Evolutionary conservation across 441 rosid genomes (phyloP).

Genomic region (Mallotus repandus): DNA sequence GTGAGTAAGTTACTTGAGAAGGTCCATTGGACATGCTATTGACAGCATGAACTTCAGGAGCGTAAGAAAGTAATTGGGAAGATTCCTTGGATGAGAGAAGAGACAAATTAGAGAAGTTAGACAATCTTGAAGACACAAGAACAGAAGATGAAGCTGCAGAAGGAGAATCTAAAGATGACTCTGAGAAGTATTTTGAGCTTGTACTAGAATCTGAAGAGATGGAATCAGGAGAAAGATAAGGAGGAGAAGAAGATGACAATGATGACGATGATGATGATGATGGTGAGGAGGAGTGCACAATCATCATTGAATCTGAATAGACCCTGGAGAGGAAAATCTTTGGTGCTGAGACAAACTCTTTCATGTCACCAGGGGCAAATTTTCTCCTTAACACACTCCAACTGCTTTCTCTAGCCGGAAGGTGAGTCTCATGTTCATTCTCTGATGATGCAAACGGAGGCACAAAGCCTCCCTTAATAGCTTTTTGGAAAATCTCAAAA

Average conservation of each 20-base stretch:
- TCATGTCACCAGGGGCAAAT: conserved; percentile 73
- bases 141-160: conserved; percentile 50
- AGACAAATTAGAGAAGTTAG: conserved; percentile 65
- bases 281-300: conserved; percentile 66
- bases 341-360: conserved; percentile 67
- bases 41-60: conserved; percentile 35
- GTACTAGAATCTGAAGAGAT: conserved; percentile 60
- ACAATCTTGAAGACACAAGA: conserved; percentile 50
- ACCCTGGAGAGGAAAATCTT: conserved; percentile 71
- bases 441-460: conserved; percentile 82
- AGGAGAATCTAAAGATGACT: conserved; percentile 68
- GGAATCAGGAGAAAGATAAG: conserved; percentile 76
- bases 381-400: conserved; percentile 84
- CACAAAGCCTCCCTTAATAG: conserved; percentile 79
- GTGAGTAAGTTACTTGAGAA: conserved; percentile 33
- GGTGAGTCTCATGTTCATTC: conserved; percentile 79
- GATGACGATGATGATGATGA: conserved; percentile 43
- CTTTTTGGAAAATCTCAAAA: conserved; percentile 85
- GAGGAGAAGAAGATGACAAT: conserved; percentile 70
- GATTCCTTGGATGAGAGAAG: conserved; percentile 42
- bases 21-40: conserved; percentile 34
- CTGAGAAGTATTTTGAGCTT: conserved; percentile 54
- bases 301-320: conserved; percentile 92
- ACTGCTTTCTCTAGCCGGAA: conserved; percentile 88
- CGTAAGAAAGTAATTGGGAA: conserved; percentile 34